These are phyloP conservation scores for Fraxinus sp. DNA, from an alignment of 305 asterid species.

Conservation along the genomic window DNA sequence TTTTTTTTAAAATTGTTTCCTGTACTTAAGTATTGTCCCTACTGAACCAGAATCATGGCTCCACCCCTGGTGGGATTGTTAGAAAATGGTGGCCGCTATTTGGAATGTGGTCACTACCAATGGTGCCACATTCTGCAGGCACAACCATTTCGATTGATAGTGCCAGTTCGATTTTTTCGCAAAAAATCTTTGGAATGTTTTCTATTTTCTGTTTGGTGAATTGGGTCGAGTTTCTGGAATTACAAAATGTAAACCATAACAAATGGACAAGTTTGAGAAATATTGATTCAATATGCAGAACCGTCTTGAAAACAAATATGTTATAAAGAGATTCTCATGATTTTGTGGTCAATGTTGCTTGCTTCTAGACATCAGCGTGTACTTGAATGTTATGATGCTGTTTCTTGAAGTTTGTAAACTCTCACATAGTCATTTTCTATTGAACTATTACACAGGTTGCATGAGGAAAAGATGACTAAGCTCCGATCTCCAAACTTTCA, in stretches of 20 bases:
- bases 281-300: not conserved
- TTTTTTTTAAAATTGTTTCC: too few relatives aligned
- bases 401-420: not conserved
- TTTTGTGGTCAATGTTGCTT: not conserved
- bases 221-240: not conserved
- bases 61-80: too few relatives aligned
- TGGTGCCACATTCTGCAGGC: not conserved
- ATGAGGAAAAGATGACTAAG: conserved; percentile 73
- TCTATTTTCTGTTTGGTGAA: not conserved
- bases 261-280: not conserved
- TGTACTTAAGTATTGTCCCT: too few relatives aligned
- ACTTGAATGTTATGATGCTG: not conserved
- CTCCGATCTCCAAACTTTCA: conserved; percentile 89
- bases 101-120: not conserved
- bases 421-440: not conserved
- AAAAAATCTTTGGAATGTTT: not conserved
- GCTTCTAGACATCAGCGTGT: not conserved
- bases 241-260: not conserved
- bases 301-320: not conserved
- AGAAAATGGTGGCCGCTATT: too few relatives aligned
- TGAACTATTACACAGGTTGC: conserved; percentile 52
- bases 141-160: not conserved
- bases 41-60: too few relatives aligned
- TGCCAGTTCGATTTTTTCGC: not conserved
- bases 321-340: not conserved